Evolutionary conservation across 257 asterid genomes (phyloP).

Genomic region (Rubia yunnanensis): DNA sequence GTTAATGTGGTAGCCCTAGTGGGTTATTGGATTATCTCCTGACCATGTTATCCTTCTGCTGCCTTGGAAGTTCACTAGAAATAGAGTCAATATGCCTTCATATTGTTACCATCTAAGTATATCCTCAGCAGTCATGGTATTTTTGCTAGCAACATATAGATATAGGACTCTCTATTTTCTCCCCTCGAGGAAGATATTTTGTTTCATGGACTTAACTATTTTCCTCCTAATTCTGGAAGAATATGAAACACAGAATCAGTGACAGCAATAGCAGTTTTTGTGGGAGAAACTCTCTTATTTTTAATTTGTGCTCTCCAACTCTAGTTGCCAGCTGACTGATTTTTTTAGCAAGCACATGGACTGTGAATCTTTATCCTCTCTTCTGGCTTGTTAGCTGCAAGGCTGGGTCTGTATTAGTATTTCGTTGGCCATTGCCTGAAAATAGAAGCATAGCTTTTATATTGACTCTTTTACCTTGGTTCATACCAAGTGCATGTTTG

Average conservation of each 20-base stretch:
- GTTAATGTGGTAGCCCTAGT: not conserved
- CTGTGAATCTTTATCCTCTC: not conserved
- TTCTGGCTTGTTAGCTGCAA: too few relatives aligned
- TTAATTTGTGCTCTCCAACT: too few relatives aligned
- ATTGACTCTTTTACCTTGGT: not conserved
- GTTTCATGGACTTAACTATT: too few relatives aligned
- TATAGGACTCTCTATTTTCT: too few relatives aligned
- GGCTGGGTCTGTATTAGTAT: too few relatives aligned
- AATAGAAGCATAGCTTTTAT: not conserved
- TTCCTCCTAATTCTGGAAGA: too few relatives aligned
- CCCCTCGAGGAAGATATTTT: too few relatives aligned
- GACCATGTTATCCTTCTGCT: not conserved
- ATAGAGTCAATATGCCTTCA: not conserved
- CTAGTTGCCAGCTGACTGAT: too few relatives aligned
- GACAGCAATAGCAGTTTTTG: not conserved
- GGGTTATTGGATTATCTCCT: not conserved
- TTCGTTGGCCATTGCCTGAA: not conserved
- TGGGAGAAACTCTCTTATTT: not conserved
- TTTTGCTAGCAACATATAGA: not conserved
- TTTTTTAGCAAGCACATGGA: not conserved
- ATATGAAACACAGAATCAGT: too few relatives aligned
- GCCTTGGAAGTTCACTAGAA: not conserved
- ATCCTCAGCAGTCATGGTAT: not conserved
- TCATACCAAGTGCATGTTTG: not conserved
- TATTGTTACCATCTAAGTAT: not conserved